Base-by-base conservation (phyloP, 768 basidiomycete species). In the Rhodosporidiobolus sp. region DNA sequence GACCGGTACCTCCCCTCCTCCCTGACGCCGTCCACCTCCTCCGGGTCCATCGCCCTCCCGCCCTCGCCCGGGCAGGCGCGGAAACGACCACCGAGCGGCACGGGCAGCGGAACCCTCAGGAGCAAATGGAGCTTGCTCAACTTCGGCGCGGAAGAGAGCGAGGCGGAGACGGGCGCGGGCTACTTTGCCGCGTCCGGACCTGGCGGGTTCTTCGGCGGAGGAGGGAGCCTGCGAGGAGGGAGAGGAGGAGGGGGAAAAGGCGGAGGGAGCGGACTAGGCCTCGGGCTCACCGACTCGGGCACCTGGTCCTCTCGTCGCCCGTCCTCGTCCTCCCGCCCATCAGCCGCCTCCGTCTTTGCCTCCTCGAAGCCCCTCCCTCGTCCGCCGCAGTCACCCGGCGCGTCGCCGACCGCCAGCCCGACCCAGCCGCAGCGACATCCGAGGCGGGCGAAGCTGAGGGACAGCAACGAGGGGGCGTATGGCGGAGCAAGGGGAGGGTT, bases 261-360 rank as follows among this genome's bases (percentile, higher is more conserved):
- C 7, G 38, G 38, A 14, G 8, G 14, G 38, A 14, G 38, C 38
- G 38, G 38, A 43, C 38, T 43, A 43, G 38, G 38, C 38, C 38
- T 43, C 38, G 38, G 38, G 8, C 14, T 43, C 8, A 43, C 38
- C 38, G 38, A 43, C 38, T 7, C 38, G 38, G 38, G 38, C 8
- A 43, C 38, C 8, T 43, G 38, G 38, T 43, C 38, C 38, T 43
- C 38, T 14, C 38, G 38, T 14, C 38, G 38, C 38, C 8, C 38
- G 8, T 43, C 38, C 38, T 43, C 38, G 8, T 69, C 46, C 50
- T 71, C 63, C 63, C 70, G 32, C 48, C 58, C 22, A 46, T 71
- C 26, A 72, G 72, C 52, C 69, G 69, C 26, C 20, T 72, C 64
- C 69, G 74, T 56, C 70, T 75, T 16, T 70, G 64, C 2, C 46